These are phyloP conservation scores for Trichoderma sp. DNA, from an alignment of 2,329 filamentous ascomycete species.

Conservation along the genomic window DNA sequence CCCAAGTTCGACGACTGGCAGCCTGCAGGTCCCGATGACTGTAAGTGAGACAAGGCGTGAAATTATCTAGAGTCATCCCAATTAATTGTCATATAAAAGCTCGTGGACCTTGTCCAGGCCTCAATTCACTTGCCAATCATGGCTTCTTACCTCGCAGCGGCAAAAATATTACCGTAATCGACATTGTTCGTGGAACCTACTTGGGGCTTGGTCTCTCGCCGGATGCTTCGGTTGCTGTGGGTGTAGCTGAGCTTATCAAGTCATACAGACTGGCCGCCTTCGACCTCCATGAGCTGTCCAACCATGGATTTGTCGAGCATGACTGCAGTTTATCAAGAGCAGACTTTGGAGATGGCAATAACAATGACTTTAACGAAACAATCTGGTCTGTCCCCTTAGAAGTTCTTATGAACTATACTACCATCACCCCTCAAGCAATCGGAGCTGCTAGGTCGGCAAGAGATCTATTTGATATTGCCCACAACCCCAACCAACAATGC, in stretches of 20 bases:
- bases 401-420: background rate
- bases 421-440: background rate
- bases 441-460: constrained; percentile 4
- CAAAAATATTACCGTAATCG: constrained; percentile 1
- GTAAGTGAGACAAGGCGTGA: background rate
- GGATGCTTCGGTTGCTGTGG: background rate
- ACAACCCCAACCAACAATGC: constrained; percentile 4
- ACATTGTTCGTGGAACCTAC: background rate
- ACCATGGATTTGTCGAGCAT: constrained; percentile 10
- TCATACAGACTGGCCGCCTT: background rate
- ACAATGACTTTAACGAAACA: constrained; percentile 13
- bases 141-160: constrained; percentile 13
- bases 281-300: background rate
- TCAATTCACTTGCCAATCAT: constrained; percentile 16
- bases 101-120: constrained; percentile 6
- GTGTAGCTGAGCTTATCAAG: background rate
- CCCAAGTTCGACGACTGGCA: background rate
- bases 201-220: background rate
- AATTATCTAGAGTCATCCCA: background rate
- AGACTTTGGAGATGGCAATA: background rate
- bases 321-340: constrained; percentile 3
- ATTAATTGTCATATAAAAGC: background rate
- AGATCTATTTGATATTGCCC: constrained; percentile 5
- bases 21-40: background rate
- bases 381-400: background rate